Evolutionary conservation across 2,329 filamentous ascomycete genomes (phyloP), one percentile per base, ranked within the genome.

Genomic region (Aspergillus pseudoterreus): DNA sequence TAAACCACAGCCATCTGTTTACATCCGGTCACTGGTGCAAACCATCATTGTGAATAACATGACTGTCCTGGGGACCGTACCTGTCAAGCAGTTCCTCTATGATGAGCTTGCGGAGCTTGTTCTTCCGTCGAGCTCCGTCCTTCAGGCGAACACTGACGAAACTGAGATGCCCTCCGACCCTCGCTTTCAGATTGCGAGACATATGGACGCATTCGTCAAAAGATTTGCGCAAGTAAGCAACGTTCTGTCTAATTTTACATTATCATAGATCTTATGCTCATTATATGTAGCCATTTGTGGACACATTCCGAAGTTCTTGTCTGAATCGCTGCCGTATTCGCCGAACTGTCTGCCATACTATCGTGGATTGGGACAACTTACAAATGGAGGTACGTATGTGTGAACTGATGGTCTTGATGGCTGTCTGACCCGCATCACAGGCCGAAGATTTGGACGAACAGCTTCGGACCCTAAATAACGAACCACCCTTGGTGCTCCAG

Each of bases 271-370:
- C 15, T 9, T 15, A 30, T 9, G 48, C 35, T 46, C 48, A n/a
- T 52, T 63, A 32, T 21, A 14, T 79, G 4, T 76, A 90, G 68
- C 84, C 87, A 0, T 96, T 91, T 63, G 75, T 96, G 15, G 92
- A 96, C 58, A 80, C 95, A 14, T 86, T 94, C 62, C 84, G 91
- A 44, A 87, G 88, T 6, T 78, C 94, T 15, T 95, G 91, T 62
- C 89, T 97, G 66, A 99, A 97, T 65, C 81, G 91, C 47, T 95
- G 90, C 65, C 86, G 94, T 2, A 84, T 95, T 39, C 84, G 94
- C n/a, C 83, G 94, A 33, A 91, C 87, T n/a, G 79, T 99, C 8
- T 91, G 86, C 55, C 92, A 97, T 66, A 82, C 86, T 12, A 83
- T 96, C 33, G 75, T 84, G 2, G 87, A 92, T 53, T 95, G 91